Evolutionary conservation across 2,329 filamentous ascomycete genomes (phyloP).

Genomic region (Monosporascus sp.): DNA sequence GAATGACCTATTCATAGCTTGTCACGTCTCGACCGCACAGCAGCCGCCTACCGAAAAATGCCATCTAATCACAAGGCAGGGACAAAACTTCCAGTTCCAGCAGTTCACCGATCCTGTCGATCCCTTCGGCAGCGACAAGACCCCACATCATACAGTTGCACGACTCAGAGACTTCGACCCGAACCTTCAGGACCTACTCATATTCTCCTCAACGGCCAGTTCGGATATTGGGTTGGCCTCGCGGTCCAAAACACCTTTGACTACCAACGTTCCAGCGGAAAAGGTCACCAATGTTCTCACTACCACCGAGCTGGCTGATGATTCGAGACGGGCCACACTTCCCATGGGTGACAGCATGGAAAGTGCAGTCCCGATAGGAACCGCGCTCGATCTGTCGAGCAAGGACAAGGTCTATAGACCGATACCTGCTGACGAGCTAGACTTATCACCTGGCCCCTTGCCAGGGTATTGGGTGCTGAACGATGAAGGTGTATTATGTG

Average conservation of each 20-base stretch:
- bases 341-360: constrained; percentile 63
- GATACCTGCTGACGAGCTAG: constrained; percentile 70
- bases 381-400: constrained; percentile 77
- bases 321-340: constrained; percentile 69
- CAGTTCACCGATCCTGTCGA: constrained; percentile 71
- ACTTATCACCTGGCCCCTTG: constrained; percentile 73
- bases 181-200: constrained; percentile 72
- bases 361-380: constrained; percentile 75
- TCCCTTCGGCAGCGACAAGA: constrained; percentile 60
- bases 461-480: constrained; percentile 83
- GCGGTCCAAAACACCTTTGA: constrained; percentile 64
- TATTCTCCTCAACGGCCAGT: constrained; percentile 76
- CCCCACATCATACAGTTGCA: constrained; percentile 72
- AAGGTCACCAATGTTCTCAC: constrained; percentile 66
- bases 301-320: constrained; percentile 66
- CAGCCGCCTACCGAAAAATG: constrained; percentile 64
- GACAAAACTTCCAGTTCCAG: constrained; percentile 63
- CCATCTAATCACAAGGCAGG: constrained; percentile 70
- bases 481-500: constrained; percentile 76
- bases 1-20: constrained; percentile 75
- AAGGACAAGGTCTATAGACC: constrained; percentile 75
- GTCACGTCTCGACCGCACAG: constrained; percentile 65
- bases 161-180: constrained; percentile 78
- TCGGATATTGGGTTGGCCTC: constrained; percentile 76
- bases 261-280: constrained; percentile 53